Evolutionary conservation across 768 basidiomycete species (phyloP), one percentile per base, ranked within the genome.

Genomic region (Gyrodon lividus): DNA sequence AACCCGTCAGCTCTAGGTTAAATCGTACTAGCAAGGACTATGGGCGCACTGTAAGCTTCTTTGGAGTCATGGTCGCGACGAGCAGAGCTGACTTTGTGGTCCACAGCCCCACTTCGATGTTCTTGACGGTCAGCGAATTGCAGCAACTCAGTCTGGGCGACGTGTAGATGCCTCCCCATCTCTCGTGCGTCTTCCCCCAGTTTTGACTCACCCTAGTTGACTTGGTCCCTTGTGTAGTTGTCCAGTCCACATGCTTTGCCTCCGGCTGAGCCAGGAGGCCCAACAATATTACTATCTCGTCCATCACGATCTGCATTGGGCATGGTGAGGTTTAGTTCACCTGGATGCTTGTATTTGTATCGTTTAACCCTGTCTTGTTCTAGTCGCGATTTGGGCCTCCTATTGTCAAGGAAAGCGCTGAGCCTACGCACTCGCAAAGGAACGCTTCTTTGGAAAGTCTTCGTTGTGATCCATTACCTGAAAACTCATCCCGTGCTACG

Each of bases 311-410:
- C 56, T 17, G 46, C 51, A 0, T 6, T 62, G 24, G 58, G 64
- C n/a, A 53, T 37, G 5, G 59, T 59, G 31, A 59, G 61, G 16
- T 8, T 56, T 45, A 5, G 13, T 22, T 28, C 28, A 26, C 6
- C 24, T 31, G 12, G 8, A 2, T 5, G 16, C 16, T 9, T 33
- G 4, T 13, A 7, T n/a, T 26, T 30, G 1, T 12, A 30, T 31
- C 16, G 16, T 37, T 23, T 52, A 10, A 47, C 17, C 7, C n/a
- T 56, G 14, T 19, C 5, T n/a, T 35, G 14, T 37, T 24, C 8
- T 19, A 69, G 69, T 69, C 69, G 33, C 68, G 67, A 8, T 69
- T 69, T 26, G 67, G 67, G 5, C 67, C 67, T n/a, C 67, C 67
- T 3, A 49, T 69, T 16, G 34, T 44, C 28, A 66, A 60, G 34